Evolutionary conservation across 2,329 filamentous ascomycete species (phyloP), one percentile per base, ranked within the genome.

Genomic region (Ophiostoma sp.): DNA sequence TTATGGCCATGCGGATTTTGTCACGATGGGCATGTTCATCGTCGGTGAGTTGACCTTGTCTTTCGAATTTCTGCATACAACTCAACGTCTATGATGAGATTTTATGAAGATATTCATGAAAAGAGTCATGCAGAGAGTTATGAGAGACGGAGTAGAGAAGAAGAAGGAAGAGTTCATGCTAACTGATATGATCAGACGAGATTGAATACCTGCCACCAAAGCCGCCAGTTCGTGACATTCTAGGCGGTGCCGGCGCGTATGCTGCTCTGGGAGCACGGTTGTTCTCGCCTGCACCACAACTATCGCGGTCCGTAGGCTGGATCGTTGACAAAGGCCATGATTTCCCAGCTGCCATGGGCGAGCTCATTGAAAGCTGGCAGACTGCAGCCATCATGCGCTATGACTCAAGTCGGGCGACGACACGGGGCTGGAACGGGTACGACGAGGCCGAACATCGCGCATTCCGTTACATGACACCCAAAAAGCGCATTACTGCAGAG

Each of bases 361-460:
- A 82, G 2, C 81, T 85, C 60, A 87, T 99, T 72, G 79, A 84
- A 14, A 83, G 85, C 60, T 97, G 95, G 93, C 79, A 87, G 16
- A 97, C 93, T 1, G 85, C 86, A 5, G 90, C 86, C 27, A 75
- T 92, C 16, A 80, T 95, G 72, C 86, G 93, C 67, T 79, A 86
- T 65, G 87, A 90, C 67, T 81, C 82, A 1, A 77, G 83, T 6
- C 87, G 91, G 38, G 81, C 91, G 65, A 98, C 94, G 2, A 99
- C 95, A 0, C 87, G 92, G 63, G 93, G 90, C 63, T 97, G 92
- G 92, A 98, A 98, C 76, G 91, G 91, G 65, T 98, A 98, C 76
- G 84, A 85, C 44, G 83, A 86, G 66, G 65, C 64, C 16, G 72
- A 73, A 52, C 84, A 87, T 72, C 81, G 84, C 78, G 88, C 89